phyloP scores from a whole-genome alignment of 495 filamentous ascomycete species.

The Thermothielavioides terrestris region DNA sequence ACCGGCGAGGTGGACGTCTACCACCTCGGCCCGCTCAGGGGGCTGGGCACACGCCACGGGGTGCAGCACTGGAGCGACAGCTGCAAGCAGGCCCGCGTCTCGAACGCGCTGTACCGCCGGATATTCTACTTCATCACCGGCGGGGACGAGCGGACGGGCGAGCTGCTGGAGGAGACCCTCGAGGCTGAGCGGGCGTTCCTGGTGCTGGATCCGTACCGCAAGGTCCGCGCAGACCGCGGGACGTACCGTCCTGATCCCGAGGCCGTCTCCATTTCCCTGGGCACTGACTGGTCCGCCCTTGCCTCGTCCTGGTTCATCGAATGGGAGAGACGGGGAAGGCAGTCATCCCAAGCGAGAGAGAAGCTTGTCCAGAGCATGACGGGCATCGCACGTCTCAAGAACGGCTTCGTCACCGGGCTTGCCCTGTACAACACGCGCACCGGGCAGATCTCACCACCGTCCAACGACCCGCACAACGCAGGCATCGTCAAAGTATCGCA shows the following conservation, averaged over 20 bases:
- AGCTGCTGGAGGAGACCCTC: not conserved
- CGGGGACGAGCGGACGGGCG: constrained; percentile 2
- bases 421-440: not conserved
- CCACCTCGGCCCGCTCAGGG: not conserved
- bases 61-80: constrained; percentile 1
- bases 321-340: constrained; percentile 1
- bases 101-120: not conserved
- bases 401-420: not conserved
- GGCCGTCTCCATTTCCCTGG: not conserved
- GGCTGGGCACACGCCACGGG: not conserved
- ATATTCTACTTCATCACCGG: constrained; percentile 1
- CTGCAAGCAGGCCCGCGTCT: constrained; percentile 1
- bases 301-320: not conserved
- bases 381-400: not conserved
- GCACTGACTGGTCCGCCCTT: not conserved
- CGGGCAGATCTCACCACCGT: not conserved
- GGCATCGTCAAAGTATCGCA: not conserved
- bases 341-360: not conserved
- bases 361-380: not conserved
- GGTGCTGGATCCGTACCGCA: not conserved
- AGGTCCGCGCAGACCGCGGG: not conserved
- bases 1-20: not conserved
- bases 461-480: not conserved
- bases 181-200: not conserved
- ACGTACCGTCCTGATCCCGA: not conserved